Conservation (phyloP, 495 filamentous ascomycete genomes). For the Neurospora discreta region DNA sequence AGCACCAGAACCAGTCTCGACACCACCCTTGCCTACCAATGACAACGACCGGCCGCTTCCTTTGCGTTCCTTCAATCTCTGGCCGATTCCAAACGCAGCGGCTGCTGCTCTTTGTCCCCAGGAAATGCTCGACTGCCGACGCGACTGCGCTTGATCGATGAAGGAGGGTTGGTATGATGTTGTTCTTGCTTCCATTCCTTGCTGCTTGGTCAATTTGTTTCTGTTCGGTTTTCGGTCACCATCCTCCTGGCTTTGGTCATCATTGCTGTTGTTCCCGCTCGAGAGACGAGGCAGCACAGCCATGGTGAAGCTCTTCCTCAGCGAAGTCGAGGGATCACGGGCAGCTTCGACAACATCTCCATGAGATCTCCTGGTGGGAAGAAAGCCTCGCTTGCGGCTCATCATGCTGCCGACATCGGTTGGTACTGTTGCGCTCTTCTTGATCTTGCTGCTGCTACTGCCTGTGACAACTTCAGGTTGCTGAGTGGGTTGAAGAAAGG, state of each 20-base stretch:
- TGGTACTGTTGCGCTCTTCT: neutral
- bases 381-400: neutral
- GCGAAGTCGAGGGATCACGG: neutral
- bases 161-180: neutral
- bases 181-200: neutral
- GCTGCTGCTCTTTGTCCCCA: conserved; percentile 17
- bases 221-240: neutral
- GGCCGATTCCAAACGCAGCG: conserved; percentile 9
- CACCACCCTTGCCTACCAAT: neutral
- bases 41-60: neutral
- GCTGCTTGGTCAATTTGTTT: conserved; percentile 1
- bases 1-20: neutral
- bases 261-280: neutral
- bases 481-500: neutral
- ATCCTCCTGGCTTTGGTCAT: conserved; percentile 5
- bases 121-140: neutral
- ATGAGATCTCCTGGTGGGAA: neutral
- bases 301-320: neutral
- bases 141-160: neutral
- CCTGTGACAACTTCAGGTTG: neutral
- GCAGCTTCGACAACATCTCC: neutral
- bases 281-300: neutral
- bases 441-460: neutral
- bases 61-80: conserved; percentile 9
- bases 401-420: neutral